Conservation (phyloP, 345 rosid genomes). For the Pugionium dolabratum region DNA sequence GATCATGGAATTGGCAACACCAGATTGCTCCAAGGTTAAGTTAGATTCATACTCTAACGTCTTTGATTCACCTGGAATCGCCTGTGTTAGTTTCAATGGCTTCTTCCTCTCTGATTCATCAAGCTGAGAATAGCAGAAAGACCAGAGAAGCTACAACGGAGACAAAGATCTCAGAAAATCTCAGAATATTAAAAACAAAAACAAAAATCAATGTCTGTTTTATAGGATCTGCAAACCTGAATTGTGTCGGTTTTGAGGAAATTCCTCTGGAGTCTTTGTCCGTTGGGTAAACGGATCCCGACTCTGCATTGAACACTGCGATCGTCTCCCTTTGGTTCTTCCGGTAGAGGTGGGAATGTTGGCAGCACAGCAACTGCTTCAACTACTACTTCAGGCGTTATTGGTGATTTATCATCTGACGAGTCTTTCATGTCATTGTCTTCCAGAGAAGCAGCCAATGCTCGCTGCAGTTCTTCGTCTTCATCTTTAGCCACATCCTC, state of each 20-base stretch:
- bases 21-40: slow-evolving; percentile 77
- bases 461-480: slow-evolving; percentile 61
- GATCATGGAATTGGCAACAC: slow-evolving; percentile 84
- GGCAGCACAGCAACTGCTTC: slow-evolving; percentile 34
- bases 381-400: slow-evolving; percentile 31
- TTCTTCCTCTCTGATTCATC: slow-evolving; percentile 54
- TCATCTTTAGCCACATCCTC: slow-evolving; percentile 46
- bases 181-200: background rate
- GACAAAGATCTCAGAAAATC: slow-evolving; percentile 26
- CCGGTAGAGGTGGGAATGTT: slow-evolving; percentile 71
- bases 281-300: slow-evolving; percentile 93
- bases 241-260: slow-evolving; percentile 75
- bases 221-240: slow-evolving; percentile 48
- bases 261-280: slow-evolving; percentile 81
- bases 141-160: slow-evolving; percentile 77
- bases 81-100: slow-evolving; percentile 74
- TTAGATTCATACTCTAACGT: slow-evolving; percentile 66
- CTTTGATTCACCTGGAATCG: slow-evolving; percentile 85
- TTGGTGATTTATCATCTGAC: slow-evolving; percentile 32
- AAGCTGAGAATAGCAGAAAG: slow-evolving; percentile 75
- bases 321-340: slow-evolving; percentile 78
- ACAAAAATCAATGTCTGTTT: slow-evolving; percentile 14
- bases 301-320: slow-evolving; percentile 79
- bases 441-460: slow-evolving; percentile 69
- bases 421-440: slow-evolving; percentile 41